These are phyloP conservation scores for Rhododendron griersonianum DNA, from an alignment of 148 eudicot genomes.

Conservation along the genomic window DNA sequence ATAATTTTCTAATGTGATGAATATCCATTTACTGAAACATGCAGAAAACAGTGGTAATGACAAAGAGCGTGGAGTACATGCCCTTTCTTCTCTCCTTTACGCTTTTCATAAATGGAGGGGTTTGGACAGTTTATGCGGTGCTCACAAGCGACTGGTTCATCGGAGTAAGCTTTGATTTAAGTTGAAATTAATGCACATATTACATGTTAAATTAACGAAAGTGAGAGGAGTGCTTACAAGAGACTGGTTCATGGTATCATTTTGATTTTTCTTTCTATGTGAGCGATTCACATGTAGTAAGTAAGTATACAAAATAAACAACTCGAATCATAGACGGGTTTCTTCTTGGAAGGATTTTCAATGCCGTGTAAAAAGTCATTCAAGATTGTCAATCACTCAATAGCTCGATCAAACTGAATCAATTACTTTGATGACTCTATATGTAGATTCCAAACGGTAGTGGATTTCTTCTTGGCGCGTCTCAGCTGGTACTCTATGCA, in stretches of 20 bases:
- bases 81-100: background rate
- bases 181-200: background rate
- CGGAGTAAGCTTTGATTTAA: background rate
- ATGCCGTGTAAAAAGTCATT: background rate
- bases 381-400: background rate
- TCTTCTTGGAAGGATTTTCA: background rate
- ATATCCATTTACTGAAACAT: background rate
- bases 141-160: background rate
- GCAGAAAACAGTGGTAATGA: background rate
- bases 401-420: background rate
- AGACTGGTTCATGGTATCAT: background rate
- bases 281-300: background rate
- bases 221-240: background rate
- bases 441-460: background rate
- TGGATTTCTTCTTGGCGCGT: background rate
- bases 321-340: background rate
- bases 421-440: background rate
- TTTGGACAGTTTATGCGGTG: background rate
- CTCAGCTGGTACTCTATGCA: conserved; percentile 4
- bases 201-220: background rate
- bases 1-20: background rate
- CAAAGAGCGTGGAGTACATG: background rate
- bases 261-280: background rate
- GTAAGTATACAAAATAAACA: background rate
- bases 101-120: background rate